These are phyloP conservation scores for Lentinula boryana DNA, from an alignment of 768 basidiomycete species.

Conservation along the genomic window DNA sequence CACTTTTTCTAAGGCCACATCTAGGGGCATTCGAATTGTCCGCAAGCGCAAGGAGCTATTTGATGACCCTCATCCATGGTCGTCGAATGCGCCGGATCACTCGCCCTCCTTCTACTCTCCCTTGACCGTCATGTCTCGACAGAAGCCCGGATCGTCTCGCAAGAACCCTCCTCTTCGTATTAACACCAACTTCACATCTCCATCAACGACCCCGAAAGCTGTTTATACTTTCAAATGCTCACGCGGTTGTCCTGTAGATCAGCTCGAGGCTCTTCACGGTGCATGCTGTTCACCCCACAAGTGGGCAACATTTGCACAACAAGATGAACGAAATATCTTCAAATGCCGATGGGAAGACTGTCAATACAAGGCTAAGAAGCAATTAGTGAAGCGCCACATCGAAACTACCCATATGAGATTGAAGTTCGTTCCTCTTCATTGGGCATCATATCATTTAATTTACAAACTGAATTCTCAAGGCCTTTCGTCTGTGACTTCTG, in stretches of 20 bases:
- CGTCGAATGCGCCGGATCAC: constrained; percentile 20
- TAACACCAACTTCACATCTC: background rate
- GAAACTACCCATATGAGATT: constrained; percentile 55
- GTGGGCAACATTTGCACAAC: background rate
- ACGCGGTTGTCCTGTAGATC: background rate
- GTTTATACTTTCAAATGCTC: too few relatives aligned
- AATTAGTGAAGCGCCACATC: constrained; percentile 65
- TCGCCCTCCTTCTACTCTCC: background rate
- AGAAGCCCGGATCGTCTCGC: background rate
- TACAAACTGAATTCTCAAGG: constrained; percentile 22
- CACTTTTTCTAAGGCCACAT: background rate
- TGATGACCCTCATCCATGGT: constrained; percentile 13
- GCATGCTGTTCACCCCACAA: too few relatives aligned
- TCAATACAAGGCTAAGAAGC: constrained; percentile 47
- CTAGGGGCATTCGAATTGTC: constrained; percentile 12
- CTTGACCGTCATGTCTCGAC: background rate
- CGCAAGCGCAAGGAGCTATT: constrained; percentile 14
- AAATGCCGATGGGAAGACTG: constrained; percentile 17
- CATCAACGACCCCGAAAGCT: too few relatives aligned
- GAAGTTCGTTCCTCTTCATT: constrained; percentile 36
- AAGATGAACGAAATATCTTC: background rate
- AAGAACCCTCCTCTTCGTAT: background rate
- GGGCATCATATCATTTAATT: background rate
- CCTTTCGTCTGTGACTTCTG: constrained; percentile 48
- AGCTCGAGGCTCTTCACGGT: too few relatives aligned